These are phyloP conservation scores for Gentiana straminea DNA, from an alignment of 257 asterid species.

Conservation along the genomic window DNA sequence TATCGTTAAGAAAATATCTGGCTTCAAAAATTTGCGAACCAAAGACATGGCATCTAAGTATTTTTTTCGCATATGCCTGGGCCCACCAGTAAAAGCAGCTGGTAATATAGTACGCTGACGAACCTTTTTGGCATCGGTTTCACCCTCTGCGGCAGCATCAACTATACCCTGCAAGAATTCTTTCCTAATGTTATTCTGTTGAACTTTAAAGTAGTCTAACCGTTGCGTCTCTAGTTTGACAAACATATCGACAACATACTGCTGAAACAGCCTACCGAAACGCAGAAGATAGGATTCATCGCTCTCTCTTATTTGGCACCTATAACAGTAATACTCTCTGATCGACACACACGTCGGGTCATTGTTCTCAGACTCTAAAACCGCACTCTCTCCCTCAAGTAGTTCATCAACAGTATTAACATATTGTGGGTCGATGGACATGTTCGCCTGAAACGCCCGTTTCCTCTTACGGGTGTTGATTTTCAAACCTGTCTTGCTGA, in stretches of 20 bases:
- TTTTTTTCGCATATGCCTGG: too few relatives aligned
- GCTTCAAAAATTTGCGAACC: neutral
- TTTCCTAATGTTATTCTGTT: neutral
- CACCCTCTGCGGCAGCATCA: neutral
- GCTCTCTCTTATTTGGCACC: too few relatives aligned
- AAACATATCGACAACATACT: neutral
- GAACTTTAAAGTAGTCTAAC: neutral
- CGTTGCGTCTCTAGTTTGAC: neutral
- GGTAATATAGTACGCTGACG: neutral
- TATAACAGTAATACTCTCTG: too few relatives aligned
- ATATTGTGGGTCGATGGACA: too few relatives aligned
- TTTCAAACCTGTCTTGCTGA: neutral
- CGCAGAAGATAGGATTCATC: neutral
- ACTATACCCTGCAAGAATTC: neutral
- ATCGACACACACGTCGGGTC: too few relatives aligned
- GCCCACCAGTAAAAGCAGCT: too few relatives aligned
- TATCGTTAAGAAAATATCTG: neutral
- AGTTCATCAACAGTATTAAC: neutral
- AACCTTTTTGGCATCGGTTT: neutral
- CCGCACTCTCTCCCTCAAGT: neutral
- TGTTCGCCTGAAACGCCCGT: too few relatives aligned
- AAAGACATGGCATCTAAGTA: too few relatives aligned
- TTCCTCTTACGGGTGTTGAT: too few relatives aligned
- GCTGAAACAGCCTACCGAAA: neutral
- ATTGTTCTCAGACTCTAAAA: neutral